A percentile compares a stretch with the other conserved stretches of the same genome.
phyloP scores from a whole-genome alignment of 345 rosid genomes.

The Salix exigua region DNA sequence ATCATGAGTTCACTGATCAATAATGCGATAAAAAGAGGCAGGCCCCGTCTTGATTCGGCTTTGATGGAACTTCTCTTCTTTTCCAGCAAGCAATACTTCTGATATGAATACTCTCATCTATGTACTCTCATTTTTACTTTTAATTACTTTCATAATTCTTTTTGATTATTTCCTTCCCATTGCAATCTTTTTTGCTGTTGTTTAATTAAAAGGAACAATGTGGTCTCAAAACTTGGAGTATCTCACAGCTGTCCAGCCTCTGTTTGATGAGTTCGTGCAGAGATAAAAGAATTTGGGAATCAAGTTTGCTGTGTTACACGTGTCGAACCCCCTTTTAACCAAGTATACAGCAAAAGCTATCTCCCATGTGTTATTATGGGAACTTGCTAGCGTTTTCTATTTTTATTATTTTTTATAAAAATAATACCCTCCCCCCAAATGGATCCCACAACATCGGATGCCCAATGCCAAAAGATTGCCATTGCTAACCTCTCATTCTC shows the following conservation, averaged over 20 bases:
- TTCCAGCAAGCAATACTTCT: not conserved
- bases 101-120: not conserved
- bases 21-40: not conserved
- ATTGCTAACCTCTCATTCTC: not conserved
- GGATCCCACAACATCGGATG: conserved; percentile 33
- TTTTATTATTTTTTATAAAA: not conserved
- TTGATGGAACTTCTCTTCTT: conserved; percentile 10
- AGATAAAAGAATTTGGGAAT: not conserved
- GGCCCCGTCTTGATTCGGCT: conserved; percentile 25
- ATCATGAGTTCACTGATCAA: conserved; percentile 5
- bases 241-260: conserved; percentile 23
- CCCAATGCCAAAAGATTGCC: conserved; percentile 6
- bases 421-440: too few relatives aligned
- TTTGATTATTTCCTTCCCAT: not conserved
- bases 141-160: not conserved
- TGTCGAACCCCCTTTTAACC: conserved; percentile 33
- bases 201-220: conserved; percentile 51
- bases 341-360: conserved; percentile 11
- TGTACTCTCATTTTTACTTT: not conserved
- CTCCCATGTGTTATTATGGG: conserved; percentile 5
- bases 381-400: not conserved
- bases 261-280: conserved; percentile 21
- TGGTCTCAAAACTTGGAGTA: conserved; percentile 18
- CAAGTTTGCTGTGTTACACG: conserved; percentile 28
- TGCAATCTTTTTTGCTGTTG: conserved; percentile 18